phyloP scores from a whole-genome alignment of 345 rosid species.

The Schrenkiella parvula region DNA sequence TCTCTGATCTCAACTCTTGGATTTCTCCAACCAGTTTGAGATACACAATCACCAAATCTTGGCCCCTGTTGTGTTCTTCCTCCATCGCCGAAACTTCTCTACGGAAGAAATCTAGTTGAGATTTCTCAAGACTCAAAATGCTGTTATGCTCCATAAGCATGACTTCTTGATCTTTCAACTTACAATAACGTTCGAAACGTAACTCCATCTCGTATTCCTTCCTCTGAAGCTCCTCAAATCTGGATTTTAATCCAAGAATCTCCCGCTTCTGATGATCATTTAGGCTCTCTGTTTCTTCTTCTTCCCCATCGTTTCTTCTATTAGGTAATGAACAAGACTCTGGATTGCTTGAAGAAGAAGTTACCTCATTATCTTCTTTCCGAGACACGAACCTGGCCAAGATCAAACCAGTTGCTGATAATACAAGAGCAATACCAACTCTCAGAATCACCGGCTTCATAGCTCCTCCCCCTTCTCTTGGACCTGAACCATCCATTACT shows the following conservation, averaged over 20 bases:
- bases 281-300: conserved; percentile 6
- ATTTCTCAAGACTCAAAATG: conserved; percentile 37
- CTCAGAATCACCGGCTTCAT: conserved; percentile 58
- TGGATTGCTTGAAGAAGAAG: conserved; percentile 19
- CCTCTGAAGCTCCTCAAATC: conserved; percentile 47
- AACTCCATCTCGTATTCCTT: conserved; percentile 41
- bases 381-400: conserved; percentile 43
- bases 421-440: conserved; percentile 55
- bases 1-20: conserved; percentile 39
- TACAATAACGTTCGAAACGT: conserved; percentile 45
- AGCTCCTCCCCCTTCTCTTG: conserved; percentile 38
- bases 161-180: conserved; percentile 54
- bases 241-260: conserved; percentile 33
- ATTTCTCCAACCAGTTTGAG: conserved; percentile 38
- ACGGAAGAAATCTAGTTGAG: conserved; percentile 40
- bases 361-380: conserved; percentile 17
- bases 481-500: conserved; percentile 38
- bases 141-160: conserved; percentile 49
- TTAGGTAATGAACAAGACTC: conserved; percentile 24
- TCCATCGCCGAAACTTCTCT: conserved; percentile 47
- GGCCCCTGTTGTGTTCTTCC: conserved; percentile 41
- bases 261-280: conserved; percentile 31
- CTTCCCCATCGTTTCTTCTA: conserved; percentile 25
- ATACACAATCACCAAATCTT: conserved; percentile 36
- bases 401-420: conserved; percentile 64